Percentiles rank a stretch among this genome's conserved stretches.
These are phyloP conservation scores for Mycena galopus DNA, from an alignment of 768 basidiomycete species.

Conservation along the genomic window DNA sequence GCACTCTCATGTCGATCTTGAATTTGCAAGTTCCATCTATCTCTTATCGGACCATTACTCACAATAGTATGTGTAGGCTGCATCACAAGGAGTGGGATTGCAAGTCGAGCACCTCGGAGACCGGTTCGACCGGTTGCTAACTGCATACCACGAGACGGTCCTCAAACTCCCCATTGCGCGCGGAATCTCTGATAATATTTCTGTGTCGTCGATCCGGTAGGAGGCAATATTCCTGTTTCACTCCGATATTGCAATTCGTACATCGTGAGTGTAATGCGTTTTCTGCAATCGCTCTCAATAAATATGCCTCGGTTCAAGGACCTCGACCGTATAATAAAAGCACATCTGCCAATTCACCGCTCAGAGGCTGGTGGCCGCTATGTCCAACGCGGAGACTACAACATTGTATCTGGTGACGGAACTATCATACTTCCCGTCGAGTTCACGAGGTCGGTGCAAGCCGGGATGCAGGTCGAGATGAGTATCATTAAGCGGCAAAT, in stretches of 20 bases:
- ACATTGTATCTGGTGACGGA: background rate
- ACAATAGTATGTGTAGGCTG: background rate
- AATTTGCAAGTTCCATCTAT: background rate
- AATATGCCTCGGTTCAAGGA: background rate
- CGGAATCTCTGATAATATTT: background rate
- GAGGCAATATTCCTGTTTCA: conserved; percentile 6
- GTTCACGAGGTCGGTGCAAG: background rate
- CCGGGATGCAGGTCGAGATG: background rate
- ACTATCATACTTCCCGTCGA: background rate
- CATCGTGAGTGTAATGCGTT: background rate
- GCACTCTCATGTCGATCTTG: background rate
- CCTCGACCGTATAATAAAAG: background rate
- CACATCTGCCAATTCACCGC: background rate
- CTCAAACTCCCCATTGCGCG: background rate
- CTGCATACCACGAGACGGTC: background rate
- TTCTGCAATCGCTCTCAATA: no score
- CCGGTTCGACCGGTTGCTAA: no score
- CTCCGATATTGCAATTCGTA: background rate
- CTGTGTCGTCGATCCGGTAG: background rate
- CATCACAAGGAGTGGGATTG: background rate
- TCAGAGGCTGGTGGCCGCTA: background rate
- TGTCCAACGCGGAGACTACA: background rate
- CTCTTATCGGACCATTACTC: background rate
- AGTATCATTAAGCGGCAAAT: conserved; percentile 9
- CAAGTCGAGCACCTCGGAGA: background rate